Conservation (phyloP, 73 alveolate species). For the Paramecium sonneborni region DNA sequence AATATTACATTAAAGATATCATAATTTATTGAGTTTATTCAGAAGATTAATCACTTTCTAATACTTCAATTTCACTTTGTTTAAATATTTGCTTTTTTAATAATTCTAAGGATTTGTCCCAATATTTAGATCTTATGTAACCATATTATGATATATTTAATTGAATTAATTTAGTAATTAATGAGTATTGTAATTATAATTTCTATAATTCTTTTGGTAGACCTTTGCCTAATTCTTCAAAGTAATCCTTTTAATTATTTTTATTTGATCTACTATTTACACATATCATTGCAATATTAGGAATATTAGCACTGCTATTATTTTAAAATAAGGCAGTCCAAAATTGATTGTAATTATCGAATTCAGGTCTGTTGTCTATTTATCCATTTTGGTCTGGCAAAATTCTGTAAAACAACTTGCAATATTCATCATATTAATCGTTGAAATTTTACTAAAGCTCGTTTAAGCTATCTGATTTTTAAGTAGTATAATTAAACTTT, state of each 20-base stretch:
- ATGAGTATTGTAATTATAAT: neutral
- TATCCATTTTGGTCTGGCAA: neutral
- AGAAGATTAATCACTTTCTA: constrained; percentile 4
- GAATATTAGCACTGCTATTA: neutral
- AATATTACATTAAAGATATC: neutral
- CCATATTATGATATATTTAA: neutral
- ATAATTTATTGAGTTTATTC: neutral
- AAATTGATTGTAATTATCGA: neutral
- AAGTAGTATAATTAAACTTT: neutral
- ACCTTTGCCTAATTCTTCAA: neutral
- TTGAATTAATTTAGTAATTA: neutral
- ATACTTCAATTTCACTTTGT: constrained; percentile 6
- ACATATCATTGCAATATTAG: neutral
- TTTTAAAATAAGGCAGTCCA: neutral
- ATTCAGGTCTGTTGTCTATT: neutral
- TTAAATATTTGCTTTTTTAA: neutral
- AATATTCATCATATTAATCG: neutral
- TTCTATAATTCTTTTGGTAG: neutral
- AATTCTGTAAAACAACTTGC: neutral
- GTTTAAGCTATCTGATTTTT: neutral
- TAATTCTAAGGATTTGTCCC: constrained; percentile 6
- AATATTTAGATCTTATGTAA: neutral
- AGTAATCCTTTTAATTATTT: neutral
- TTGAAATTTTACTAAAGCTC: neutral
- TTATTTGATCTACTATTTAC: neutral